Conservation (phyloP, 768 basidiomycete species). For the Cyclocybe aegerita region DNA sequence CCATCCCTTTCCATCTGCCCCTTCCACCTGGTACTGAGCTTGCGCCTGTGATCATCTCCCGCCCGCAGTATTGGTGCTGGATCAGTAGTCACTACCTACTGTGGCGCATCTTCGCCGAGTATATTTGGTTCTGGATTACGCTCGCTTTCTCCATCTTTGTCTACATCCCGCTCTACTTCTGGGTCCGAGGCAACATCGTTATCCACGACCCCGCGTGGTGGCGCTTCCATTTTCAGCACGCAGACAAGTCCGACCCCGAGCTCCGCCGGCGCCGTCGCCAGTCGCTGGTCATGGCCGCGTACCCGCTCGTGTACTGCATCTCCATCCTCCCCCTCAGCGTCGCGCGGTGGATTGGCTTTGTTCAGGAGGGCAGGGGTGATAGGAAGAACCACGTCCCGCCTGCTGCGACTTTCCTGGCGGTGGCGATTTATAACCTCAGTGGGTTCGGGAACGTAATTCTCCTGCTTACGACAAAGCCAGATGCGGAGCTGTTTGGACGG, state of each 20-base stretch:
- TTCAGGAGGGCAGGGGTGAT: conserved; percentile 11
- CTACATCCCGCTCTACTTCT: conserved; percentile 37
- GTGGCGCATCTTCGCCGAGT: conserved; percentile 39
- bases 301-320: conserved; percentile 37
- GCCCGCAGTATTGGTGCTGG: conserved; percentile 42
- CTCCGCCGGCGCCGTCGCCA: conserved; percentile 15
- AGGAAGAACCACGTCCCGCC: conserved; percentile 16
- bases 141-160: conserved; percentile 29
- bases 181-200: conserved; percentile 32
- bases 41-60: not conserved
- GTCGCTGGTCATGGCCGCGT: conserved; percentile 28
- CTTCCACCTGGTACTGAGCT: not conserved
- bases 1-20: not conserved
- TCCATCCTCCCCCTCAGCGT: conserved; percentile 38
- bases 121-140: conserved; percentile 46
- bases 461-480: conserved; percentile 32
- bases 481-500: conserved; percentile 30
- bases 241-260: conserved; percentile 9
- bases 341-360: conserved; percentile 37
- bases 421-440: conserved; percentile 35
- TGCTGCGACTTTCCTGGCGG: conserved; percentile 30
- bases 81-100: conserved; percentile 27
- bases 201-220: conserved; percentile 32
- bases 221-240: conserved; percentile 24
- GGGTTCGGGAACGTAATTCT: conserved; percentile 41